Evolutionary conservation across 805 yeast genomes (phyloP), one percentile per base, ranked within the genome.

Genomic region (Yamadazyma insecticola): DNA sequence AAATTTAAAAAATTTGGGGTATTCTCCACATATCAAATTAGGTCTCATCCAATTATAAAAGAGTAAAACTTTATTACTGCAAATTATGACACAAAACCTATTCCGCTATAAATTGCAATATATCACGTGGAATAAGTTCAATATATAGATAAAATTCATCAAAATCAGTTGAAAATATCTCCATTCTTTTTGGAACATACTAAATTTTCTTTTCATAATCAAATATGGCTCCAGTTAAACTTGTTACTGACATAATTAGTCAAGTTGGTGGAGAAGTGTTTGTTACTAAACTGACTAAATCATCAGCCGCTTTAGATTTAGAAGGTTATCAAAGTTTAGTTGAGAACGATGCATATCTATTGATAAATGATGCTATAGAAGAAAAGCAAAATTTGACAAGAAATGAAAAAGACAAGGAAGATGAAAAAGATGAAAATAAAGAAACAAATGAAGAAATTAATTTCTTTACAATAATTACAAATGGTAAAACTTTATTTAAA

Each of bases 261-360:
- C 23, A 30, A 11, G 48, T 53, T 8, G 51, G 45, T 12, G 65
- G 64, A 16, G 35, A 51, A 15, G 55, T 67, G n/a, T 72, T 60
- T 40, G 51, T 63, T 19, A 61, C 74, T 20, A 75, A 69, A 44
- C 68, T 69, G 13, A 63, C 72, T 13, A 70, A 72, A 45, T 51
- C 73, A 3, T 64, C 60, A 5, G 45, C 45, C 17, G 53, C 65
- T 5, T 37, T 42, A 19, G 33, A 36, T 24, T 44, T 51, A 16
- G 40, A 44, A 12, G 13, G 12, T n/a, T 23, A 14, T 16, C 15
- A 13, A 10, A 46, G 44, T 4, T 51, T 74, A 33, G 42, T 68
- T 18, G 65, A 60, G 17, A 73, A 74, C 47, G 86, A 79, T 52
- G 76, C 82, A 5, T 70, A 74, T 36, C 49, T 63, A 6, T 48